A percentile compares a stretch with the other conserved stretches of the same genome.
phyloP scores from a whole-genome alignment of 495 filamentous ascomycete genomes.

The Penicillium antarcticum region DNA sequence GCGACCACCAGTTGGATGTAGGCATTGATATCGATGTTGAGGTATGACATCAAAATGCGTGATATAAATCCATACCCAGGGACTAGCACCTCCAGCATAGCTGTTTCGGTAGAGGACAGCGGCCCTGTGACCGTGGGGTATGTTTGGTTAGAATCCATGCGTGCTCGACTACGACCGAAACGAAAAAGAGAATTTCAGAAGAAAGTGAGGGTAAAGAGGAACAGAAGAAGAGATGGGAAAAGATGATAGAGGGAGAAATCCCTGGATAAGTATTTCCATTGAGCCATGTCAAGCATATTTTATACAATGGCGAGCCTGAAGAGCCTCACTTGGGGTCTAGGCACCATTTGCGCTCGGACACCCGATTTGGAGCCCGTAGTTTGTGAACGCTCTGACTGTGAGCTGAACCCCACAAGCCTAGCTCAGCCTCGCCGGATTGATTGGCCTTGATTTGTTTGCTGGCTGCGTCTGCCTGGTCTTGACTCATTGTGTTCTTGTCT shows the following conservation, averaged over 20 bases:
- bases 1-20: conserved; percentile 62
- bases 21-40: conserved; percentile 68
- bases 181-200: background rate
- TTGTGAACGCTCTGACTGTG: background rate
- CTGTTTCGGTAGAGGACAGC: conserved; percentile 24
- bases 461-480: conserved; percentile 2
- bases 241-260: background rate
- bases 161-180: background rate
- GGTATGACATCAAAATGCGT: conserved; percentile 52
- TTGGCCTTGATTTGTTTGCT: background rate
- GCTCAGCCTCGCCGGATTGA: background rate
- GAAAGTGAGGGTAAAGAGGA: no score
- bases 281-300: background rate
- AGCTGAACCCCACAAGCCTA: background rate
- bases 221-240: background rate
- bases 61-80: conserved; percentile 70
- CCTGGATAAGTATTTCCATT: background rate
- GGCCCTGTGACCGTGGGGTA: conserved; percentile 17
- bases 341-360: conserved; percentile 2
- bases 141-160: conserved; percentile 24
- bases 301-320: background rate
- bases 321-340: background rate
- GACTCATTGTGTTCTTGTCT: background rate
- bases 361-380: background rate
- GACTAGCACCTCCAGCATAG: conserved; percentile 70